phyloP scores from a whole-genome alignment of 2,329 filamentous ascomycete species.

The Alternaria arborescens region DNA sequence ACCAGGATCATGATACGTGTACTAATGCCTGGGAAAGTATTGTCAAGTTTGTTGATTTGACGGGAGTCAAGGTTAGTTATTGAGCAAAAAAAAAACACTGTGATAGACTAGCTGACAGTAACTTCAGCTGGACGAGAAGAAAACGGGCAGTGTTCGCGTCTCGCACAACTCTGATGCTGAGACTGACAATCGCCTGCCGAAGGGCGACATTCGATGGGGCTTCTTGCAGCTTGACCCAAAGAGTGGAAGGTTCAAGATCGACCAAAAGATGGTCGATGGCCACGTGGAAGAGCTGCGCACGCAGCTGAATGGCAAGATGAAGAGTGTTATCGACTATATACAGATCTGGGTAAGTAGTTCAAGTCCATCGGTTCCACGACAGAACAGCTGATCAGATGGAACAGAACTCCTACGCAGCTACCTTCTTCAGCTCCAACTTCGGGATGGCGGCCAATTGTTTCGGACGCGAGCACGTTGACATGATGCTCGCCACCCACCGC shows the following conservation, averaged over 20 bases:
- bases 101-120: background rate
- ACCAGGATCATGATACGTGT: slow-evolving; percentile 53
- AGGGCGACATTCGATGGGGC: slow-evolving; percentile 45
- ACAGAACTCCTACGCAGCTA: slow-evolving; percentile 63
- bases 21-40: slow-evolving; percentile 57
- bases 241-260: slow-evolving; percentile 45
- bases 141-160: slow-evolving; percentile 55
- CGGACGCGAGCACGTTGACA: slow-evolving; percentile 61
- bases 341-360: slow-evolving; percentile 26
- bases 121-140: slow-evolving; percentile 50
- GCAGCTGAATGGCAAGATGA: slow-evolving; percentile 40
- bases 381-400: slow-evolving; percentile 25
- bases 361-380: background rate
- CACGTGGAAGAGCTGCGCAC: slow-evolving; percentile 42
- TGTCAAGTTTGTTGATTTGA: slow-evolving; percentile 53
- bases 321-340: slow-evolving; percentile 46
- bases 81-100: background rate
- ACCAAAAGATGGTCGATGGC: slow-evolving; percentile 43
- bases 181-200: slow-evolving; percentile 36
- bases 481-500: slow-evolving; percentile 61
- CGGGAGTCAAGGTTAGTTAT: slow-evolving; percentile 50
- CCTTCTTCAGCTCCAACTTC: slow-evolving; percentile 64
- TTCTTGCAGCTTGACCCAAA: slow-evolving; percentile 40
- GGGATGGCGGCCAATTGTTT: slow-evolving; percentile 63
- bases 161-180: slow-evolving; percentile 9